A percentile compares a stretch with the other conserved stretches of the same genome.
Evolutionary conservation across 192 early-diverging fungal species (phyloP).

Genomic region (Coemansia sp.): DNA sequence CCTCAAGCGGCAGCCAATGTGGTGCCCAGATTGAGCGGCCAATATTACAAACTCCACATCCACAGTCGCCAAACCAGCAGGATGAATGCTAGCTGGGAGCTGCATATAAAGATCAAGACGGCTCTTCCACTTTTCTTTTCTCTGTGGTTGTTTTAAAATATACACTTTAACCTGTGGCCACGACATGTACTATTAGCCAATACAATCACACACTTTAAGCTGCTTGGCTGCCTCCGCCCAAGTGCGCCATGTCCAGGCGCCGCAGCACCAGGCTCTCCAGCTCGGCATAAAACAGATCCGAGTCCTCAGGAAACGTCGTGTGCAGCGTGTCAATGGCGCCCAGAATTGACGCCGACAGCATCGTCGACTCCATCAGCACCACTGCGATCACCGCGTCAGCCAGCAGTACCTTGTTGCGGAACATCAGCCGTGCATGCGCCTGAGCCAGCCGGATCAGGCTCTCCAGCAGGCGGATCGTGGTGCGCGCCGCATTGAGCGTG

Average conservation of each 20-base stretch:
- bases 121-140: too few relatives aligned
- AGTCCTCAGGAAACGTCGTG: constrained; percentile 78
- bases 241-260: background rate
- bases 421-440: constrained; percentile 67
- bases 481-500: constrained; percentile 63
- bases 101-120: too few relatives aligned
- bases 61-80: too few relatives aligned
- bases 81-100: too few relatives aligned
- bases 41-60: too few relatives aligned
- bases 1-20: too few relatives aligned
- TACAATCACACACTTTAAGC: too few relatives aligned
- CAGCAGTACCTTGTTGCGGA: constrained; percentile 57
- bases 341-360: constrained; percentile 77
- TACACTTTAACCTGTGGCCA: too few relatives aligned
- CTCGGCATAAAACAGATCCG: constrained; percentile 57
- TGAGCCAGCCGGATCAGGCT: constrained; percentile 64
- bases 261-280: background rate
- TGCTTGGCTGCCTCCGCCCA: background rate
- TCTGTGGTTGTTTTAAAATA: too few relatives aligned
- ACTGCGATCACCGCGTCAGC: constrained; percentile 93
- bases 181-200: too few relatives aligned
- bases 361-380: constrained; percentile 84
- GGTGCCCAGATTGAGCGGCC: too few relatives aligned
- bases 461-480: constrained; percentile 68
- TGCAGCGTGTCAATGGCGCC: constrained; percentile 80